phyloP scores from a whole-genome alignment of 352 stramenopile species.

The Phytophthora agathidicida region DNA sequence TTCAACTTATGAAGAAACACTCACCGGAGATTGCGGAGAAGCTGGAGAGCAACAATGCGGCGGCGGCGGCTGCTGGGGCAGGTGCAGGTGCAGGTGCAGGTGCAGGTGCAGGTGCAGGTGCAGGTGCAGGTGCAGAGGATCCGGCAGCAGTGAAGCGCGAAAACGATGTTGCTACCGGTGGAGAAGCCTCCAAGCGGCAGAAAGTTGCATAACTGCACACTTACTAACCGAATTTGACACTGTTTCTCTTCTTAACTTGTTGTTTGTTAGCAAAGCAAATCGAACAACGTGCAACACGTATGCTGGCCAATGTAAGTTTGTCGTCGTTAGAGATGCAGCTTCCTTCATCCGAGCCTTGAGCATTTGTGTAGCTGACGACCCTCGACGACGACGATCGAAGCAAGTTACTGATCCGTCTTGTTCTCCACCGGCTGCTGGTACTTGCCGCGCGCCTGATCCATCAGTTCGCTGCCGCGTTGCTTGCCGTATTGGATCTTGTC shows the following conservation, averaged over 20 bases:
- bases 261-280: conserved; percentile 27
- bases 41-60: conserved; percentile 50
- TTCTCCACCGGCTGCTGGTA: conserved; percentile 31
- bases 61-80: conserved; percentile 4
- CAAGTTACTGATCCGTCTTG: conserved; percentile 48
- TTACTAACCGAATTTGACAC: conserved; percentile 11
- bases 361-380: background rate
- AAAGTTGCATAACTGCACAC: conserved; percentile 48
- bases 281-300: too few relatives aligned
- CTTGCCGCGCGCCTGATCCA: conserved; percentile 41
- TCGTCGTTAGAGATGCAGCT: too few relatives aligned
- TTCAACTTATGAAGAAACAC: conserved; percentile 88
- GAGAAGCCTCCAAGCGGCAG: conserved; percentile 64
- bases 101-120: too few relatives aligned
- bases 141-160: conserved; percentile 34
- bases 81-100: too few relatives aligned
- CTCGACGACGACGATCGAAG: background rate
- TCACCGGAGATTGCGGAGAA: conserved; percentile 86
- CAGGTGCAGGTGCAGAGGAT: conserved; percentile 11
- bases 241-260: conserved; percentile 11
- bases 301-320: too few relatives aligned
- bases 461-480: conserved; percentile 36
- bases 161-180: conserved; percentile 7
- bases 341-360: too few relatives aligned
- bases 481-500: conserved; percentile 46